These are phyloP conservation scores for Cordyceps farinosa DNA, from an alignment of 2,329 filamentous ascomycete species.

Conservation along the genomic window DNA sequence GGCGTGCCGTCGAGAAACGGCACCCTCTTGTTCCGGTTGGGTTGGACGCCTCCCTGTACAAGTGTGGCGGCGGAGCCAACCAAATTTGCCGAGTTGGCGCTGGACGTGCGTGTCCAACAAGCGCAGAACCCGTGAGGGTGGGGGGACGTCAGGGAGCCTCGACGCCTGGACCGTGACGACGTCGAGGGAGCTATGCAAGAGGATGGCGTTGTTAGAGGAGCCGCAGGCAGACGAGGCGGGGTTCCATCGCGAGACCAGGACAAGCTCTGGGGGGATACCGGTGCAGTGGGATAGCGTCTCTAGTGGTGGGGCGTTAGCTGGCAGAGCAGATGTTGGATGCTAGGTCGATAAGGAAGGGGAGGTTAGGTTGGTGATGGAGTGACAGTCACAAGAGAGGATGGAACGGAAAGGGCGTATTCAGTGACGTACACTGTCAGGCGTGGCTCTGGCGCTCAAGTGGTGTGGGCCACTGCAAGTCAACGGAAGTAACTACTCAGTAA, in stretches of 20 bases:
- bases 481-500: background rate
- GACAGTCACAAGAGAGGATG: background rate
- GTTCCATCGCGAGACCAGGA: background rate
- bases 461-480: background rate
- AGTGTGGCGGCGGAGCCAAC: slow-evolving; percentile 20
- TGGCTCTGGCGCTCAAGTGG: background rate
- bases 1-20: background rate
- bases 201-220: background rate
- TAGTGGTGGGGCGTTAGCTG: background rate
- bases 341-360: background rate
- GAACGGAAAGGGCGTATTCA: background rate
- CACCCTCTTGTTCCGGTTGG: slow-evolving; percentile 16
- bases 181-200: background rate
- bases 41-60: background rate
- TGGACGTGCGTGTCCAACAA: background rate
- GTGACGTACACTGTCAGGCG: background rate
- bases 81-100: slow-evolving; percentile 19
- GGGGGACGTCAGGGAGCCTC: background rate
- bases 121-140: background rate
- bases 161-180: background rate
- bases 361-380: background rate
- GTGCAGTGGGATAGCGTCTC: background rate
- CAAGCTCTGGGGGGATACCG: background rate
- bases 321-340: background rate
- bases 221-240: background rate